Percentiles rank a stretch among this genome's conserved stretches.
phyloP scores from a whole-genome alignment of 805 yeast genomes.

The Maudiozyma bulderi region DNA sequence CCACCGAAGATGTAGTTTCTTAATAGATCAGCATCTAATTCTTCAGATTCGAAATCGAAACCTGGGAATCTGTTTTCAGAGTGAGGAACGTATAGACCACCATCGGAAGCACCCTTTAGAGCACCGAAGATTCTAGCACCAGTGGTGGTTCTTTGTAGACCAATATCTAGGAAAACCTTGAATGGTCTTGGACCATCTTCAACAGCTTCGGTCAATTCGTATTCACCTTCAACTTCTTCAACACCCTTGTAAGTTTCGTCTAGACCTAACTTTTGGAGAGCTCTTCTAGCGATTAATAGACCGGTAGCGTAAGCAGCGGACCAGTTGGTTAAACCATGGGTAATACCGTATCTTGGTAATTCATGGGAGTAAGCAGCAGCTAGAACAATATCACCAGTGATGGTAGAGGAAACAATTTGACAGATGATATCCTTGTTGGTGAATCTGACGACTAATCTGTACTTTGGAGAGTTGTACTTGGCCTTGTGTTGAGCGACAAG shows the following conservation, averaged over 20 bases:
- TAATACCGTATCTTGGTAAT: conserved; percentile 94
- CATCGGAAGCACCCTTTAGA: conserved; percentile 99
- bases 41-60: conserved; percentile 98
- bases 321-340: conserved; percentile 99
- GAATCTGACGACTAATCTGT: conserved; percentile 99
- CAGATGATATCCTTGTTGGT: conserved; percentile 99
- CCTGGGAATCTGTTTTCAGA: conserved; percentile 99
- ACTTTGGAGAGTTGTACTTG: conserved; percentile 98
- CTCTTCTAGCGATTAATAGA: conserved; percentile 97
- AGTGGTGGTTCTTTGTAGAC: conserved; percentile 99
- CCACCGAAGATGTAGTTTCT: conserved; percentile 99
- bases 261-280: conserved; percentile 92
- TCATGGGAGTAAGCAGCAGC: conserved; percentile 98
- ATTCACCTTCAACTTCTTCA: conserved; percentile 99
- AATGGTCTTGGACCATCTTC: conserved; percentile 99
- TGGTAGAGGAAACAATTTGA: conserved; percentile 93
- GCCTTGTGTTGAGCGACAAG: conserved; percentile 99
- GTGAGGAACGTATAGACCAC: conserved; percentile 99
- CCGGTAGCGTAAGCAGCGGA: conserved; percentile 99
- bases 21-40: conserved; percentile 91
- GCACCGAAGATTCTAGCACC: conserved; percentile 99
- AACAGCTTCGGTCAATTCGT: conserved; percentile 94
- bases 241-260: conserved; percentile 98
- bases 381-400: conserved; percentile 92
- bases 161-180: conserved; percentile 98